Evolutionary conservation across 352 stramenopile species (phyloP).

Genomic region (Pseudoperonospora humuli): DNA sequence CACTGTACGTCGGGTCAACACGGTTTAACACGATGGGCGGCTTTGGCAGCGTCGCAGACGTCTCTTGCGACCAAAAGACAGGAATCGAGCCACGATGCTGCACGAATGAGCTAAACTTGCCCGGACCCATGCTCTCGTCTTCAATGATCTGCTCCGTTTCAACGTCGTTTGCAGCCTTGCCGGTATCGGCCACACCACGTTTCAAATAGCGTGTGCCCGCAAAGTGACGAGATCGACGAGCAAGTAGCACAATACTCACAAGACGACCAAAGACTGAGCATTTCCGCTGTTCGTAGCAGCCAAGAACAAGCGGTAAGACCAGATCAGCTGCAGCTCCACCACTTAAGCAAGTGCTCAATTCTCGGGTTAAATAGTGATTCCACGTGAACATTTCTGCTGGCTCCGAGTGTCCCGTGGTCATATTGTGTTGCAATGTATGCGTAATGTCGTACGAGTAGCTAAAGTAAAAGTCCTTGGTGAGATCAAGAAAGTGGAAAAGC

Average conservation of each 20-base stretch:
- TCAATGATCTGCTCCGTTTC: slow-evolving; percentile 97
- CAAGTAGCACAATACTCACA: slow-evolving; percentile 94
- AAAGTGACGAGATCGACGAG: slow-evolving; percentile 95
- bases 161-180: slow-evolving; percentile 99
- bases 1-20: slow-evolving; percentile 94
- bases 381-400: slow-evolving; percentile 94
- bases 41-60: slow-evolving; percentile 95
- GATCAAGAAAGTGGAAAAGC: slow-evolving; percentile 97
- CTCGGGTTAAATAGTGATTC: slow-evolving; percentile 95
- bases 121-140: slow-evolving; percentile 81
- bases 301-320: slow-evolving; percentile 89
- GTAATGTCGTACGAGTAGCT: slow-evolving; percentile 99
- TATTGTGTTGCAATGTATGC: slow-evolving; percentile 96
- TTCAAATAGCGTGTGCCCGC: slow-evolving; percentile 98
- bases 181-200: slow-evolving; percentile 93
- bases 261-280: slow-evolving; percentile 93
- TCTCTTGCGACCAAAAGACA: slow-evolving; percentile 99
- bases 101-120: slow-evolving; percentile 94
- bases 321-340: slow-evolving; percentile 75
- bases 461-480: slow-evolving; percentile 99
- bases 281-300: slow-evolving; percentile 95
- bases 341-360: slow-evolving; percentile 86
- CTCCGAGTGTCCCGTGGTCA: slow-evolving; percentile 76
- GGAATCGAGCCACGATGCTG: slow-evolving; percentile 98
- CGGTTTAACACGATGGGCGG: slow-evolving; percentile 95